Percentiles rank a stretch among this genome's conserved stretches.
These are phyloP conservation scores for Boeremia exigua DNA, from an alignment of 2,329 filamentous ascomycete genomes.

Conservation along the genomic window DNA sequence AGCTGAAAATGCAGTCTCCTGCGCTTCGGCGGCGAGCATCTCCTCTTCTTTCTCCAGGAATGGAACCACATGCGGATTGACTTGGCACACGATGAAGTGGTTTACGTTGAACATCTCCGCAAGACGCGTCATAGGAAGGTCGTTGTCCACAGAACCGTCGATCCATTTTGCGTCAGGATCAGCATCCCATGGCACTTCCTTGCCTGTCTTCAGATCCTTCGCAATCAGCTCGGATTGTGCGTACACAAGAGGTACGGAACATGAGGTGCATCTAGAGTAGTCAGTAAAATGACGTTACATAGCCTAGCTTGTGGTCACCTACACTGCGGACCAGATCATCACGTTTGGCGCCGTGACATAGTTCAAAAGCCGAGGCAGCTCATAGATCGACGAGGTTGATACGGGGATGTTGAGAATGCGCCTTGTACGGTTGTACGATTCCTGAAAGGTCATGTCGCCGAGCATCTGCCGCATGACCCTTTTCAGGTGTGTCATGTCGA, in stretches of 20 bases:
- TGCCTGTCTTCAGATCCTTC: constrained; percentile 82
- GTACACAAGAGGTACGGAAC: constrained; percentile 88
- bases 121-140: constrained; percentile 86
- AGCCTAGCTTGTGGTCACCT: constrained; percentile 39
- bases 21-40: constrained; percentile 46
- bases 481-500: constrained; percentile 81
- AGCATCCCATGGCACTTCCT: constrained; percentile 83
- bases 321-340: constrained; percentile 92
- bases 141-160: constrained; percentile 93
- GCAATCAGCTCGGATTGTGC: constrained; percentile 78
- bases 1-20: constrained; percentile 46
- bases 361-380: constrained; percentile 85
- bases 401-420: constrained; percentile 94
- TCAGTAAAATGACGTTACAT: constrained; percentile 16
- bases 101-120: constrained; percentile 98
- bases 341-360: constrained; percentile 94
- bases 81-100: constrained; percentile 96
- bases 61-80: constrained; percentile 91
- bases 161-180: constrained; percentile 81
- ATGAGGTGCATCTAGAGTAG: constrained; percentile 74
- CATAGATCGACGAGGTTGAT: constrained; percentile 84
- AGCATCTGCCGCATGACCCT: constrained; percentile 81
- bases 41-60: constrained; percentile 80
- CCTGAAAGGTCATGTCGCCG: constrained; percentile 91
- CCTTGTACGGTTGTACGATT: constrained; percentile 92